These are phyloP conservation scores for Gamarada debralockiae DNA, from an alignment of 495 filamentous ascomycete species.

Conservation along the genomic window DNA sequence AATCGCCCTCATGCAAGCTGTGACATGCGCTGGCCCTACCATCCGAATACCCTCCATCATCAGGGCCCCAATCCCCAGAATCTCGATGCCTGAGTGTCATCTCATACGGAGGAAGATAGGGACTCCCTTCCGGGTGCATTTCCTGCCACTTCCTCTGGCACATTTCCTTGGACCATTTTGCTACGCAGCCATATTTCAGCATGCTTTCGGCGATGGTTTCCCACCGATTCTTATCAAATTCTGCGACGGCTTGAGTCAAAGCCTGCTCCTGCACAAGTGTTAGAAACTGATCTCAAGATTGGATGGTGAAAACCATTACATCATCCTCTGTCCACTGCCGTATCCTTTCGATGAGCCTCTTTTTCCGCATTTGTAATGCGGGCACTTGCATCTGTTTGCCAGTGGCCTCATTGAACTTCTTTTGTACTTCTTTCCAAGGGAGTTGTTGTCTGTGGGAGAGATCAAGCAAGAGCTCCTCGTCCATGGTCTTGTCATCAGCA, in stretches of 20 bases:
- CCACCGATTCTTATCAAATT: conserved; percentile 6
- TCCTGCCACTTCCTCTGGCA: conserved; percentile 13
- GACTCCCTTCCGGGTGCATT: conserved; percentile 2
- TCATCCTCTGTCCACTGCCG: conserved; percentile 15
- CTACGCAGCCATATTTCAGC: conserved; percentile 11
- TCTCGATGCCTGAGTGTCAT: background rate
- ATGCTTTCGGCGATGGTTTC: conserved; percentile 8
- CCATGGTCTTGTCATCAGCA: background rate
- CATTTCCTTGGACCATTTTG: conserved; percentile 10
- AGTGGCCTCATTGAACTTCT: conserved; percentile 6
- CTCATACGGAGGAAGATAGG: background rate
- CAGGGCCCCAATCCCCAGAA: background rate
- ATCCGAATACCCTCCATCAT: conserved; percentile 8
- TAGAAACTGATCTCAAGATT: background rate
- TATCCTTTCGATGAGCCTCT: conserved; percentile 16
- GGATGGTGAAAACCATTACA: conserved; percentile 2
- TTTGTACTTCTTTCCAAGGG: conserved; percentile 18
- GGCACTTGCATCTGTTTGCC: conserved; percentile 13
- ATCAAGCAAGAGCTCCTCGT: conserved; percentile 16
- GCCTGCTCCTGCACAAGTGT: conserved; percentile 3
- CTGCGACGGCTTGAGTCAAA: conserved; percentile 1
- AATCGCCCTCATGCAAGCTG: conserved; percentile 5
- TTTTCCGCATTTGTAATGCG: conserved; percentile 23
- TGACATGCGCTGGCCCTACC: background rate
- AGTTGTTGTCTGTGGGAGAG: conserved; percentile 5